phyloP scores from a whole-genome alignment of 2,329 filamentous ascomycete genomes.

The Plenodomus lindquistii region DNA sequence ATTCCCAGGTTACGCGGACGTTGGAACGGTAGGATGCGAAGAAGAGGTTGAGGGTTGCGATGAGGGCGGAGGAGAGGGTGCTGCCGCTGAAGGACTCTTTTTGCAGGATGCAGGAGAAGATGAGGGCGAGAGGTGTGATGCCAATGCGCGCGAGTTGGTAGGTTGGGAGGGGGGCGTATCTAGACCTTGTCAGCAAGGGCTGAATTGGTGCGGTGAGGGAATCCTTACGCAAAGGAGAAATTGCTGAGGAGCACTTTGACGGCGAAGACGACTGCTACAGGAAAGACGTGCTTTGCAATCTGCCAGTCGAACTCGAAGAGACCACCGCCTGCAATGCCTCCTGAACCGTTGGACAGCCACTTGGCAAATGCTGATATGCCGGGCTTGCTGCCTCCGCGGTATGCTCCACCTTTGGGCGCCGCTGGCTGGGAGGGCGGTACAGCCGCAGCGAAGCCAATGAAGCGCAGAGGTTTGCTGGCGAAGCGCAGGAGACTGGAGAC shows the following conservation, averaged over 20 bases:
- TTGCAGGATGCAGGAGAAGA: conserved; percentile 53
- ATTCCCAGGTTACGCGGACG: conserved; percentile 56
- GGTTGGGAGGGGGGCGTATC: conserved; percentile 56
- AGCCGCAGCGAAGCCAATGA: conserved; percentile 49
- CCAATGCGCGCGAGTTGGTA: conserved; percentile 58
- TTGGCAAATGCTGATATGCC: conserved; percentile 31
- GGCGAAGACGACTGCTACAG: conserved; percentile 55
- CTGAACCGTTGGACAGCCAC: conserved; percentile 48
- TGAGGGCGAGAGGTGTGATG: conserved; percentile 54
- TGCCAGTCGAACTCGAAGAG: conserved; percentile 57
- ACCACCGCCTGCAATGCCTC: conserved; percentile 58
- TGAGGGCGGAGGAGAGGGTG: conserved; percentile 55
- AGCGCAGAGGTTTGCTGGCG: conserved; percentile 47
- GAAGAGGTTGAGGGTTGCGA: conserved; percentile 56
- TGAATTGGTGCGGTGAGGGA: fast-evolving
- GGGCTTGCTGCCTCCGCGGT: conserved; percentile 31
- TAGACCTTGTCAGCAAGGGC: conserved; percentile 25
- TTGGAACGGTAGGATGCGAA: conserved; percentile 53
- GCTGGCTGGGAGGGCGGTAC: conserved; percentile 49
- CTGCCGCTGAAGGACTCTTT: conserved; percentile 52
- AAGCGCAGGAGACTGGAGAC: conserved; percentile 54
- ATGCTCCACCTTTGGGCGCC: conserved; percentile 36
- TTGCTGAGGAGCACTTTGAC: conserved; percentile 58
- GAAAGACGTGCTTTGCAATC: conserved; percentile 54
- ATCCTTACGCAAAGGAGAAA: conserved; percentile 55